Evolutionary conservation across 2,329 filamentous ascomycete genomes (phyloP).

Genomic region (Ceratocystis destructans): DNA sequence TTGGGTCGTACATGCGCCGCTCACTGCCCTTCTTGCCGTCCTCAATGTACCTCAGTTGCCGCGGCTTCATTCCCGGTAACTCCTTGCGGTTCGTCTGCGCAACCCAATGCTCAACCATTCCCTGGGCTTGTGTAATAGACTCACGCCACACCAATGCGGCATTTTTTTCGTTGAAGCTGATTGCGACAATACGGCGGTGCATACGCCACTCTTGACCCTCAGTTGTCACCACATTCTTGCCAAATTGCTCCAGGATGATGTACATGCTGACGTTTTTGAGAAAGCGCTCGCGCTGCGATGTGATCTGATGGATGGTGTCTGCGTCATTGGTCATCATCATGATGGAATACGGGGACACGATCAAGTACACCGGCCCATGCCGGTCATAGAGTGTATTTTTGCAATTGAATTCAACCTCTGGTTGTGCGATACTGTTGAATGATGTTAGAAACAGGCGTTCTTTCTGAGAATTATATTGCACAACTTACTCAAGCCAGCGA

Average conservation of each 20-base stretch:
- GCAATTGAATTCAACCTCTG: conserved; percentile 10
- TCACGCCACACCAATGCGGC: conserved; percentile 53
- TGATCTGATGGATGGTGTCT: conserved; percentile 52
- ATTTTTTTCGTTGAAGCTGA: conserved; percentile 65
- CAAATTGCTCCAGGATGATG: conserved; percentile 37
- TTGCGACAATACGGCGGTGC: conserved; percentile 58
- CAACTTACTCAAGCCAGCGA: conserved; percentile 13
- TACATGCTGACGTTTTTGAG: conserved; percentile 33
- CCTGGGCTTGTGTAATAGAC: conserved; percentile 46
- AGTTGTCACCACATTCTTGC: conserved; percentile 56
- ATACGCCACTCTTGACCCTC: conserved; percentile 57
- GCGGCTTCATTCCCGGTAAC: conserved; percentile 6
- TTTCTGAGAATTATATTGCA: too few species aligned
- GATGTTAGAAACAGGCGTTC: not conserved
- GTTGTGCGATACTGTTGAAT: not conserved
- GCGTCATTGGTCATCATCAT: conserved; percentile 47
- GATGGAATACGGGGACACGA: conserved; percentile 44
- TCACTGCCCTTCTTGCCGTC: not conserved
- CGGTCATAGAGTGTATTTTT: conserved; percentile 43
- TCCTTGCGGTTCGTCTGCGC: conserved; percentile 22
- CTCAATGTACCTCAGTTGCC: conserved; percentile 20
- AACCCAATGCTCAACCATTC: conserved; percentile 47
- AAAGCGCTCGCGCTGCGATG: conserved; percentile 53
- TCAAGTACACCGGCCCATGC: conserved; percentile 49
- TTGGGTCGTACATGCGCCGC: conserved; percentile 18